Base-by-base conservation (phyloP, 345 rosid genomes). In the Brassica carinata region DNA sequence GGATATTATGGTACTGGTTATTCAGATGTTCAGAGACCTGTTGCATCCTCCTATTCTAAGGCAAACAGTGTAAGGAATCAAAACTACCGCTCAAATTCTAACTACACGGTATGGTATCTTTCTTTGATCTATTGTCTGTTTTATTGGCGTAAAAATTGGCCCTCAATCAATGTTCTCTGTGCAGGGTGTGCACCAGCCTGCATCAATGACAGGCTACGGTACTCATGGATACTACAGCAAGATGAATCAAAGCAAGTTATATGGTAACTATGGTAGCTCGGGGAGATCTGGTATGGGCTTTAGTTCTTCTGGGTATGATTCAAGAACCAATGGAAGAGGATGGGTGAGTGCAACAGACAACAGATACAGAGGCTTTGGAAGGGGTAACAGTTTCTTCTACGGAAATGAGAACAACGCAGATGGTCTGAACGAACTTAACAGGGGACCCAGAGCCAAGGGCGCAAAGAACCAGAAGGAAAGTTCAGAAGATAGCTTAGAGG, bases 391-490 rank as follows among this genome's bases (percentile, higher is more conserved):
- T 80, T 89, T 88, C 79, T 89, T 69, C 29, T 91, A 82, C 2
- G 88, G 85, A 29, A 90, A 84, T 76, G 98, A 90, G 45, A 87
- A 71, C 77, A 72, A 51, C 33, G 67, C 82, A 64, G 98, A 94
- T 80, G 92, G 98, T 62, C 72, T 92, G 84, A 92, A 90, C 67
- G 98, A 94, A 80, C 90, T 92, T 73, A 94, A 92, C 85, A 83
- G 94, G 82, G 98, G 98, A 27, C 98, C 98, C 2, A 85, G 97
- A 67, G 94, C 92, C 3, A 92, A 87, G 88, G 88, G 90, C 23
- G 74, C 86, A 8, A 92, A 86, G 87, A 89, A 70, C 83, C 94
- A 72, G 64, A 92, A 90, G 85, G 90, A 84, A 65, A 77, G 67
- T 26, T 65, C 66, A 9, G 90, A 89, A 11, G 75, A 77, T 18